Percentiles rank a stretch among this genome's conserved stretches.
Conservation (phyloP, 371 early-diverging fungal genomes). For the Apophysomyces sp. region DNA sequence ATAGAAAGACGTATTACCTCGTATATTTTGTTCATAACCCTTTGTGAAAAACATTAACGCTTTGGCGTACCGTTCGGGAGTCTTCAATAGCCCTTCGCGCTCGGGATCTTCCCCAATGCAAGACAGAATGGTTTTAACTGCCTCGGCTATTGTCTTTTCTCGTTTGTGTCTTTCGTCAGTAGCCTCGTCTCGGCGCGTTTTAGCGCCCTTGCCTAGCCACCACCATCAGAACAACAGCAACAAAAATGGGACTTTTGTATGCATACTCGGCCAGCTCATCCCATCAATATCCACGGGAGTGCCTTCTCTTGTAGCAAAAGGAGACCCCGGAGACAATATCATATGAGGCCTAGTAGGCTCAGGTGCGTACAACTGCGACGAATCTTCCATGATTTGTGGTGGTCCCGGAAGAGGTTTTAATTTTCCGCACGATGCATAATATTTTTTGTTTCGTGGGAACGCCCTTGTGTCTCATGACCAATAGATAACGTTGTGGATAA, state of each 20-base stretch:
- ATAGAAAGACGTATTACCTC: conserved; percentile 39
- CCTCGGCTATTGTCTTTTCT: conserved; percentile 72
- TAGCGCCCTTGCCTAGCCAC: conserved; percentile 60
- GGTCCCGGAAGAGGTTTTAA: neutral
- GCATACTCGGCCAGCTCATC: conserved; percentile 45
- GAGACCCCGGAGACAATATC: neutral
- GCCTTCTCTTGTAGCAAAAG: conserved; percentile 6
- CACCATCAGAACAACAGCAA: no score
- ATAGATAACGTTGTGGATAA: neutral
- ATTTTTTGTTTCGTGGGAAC: conserved; percentile 1
- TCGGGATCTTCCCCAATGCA: conserved; percentile 93
- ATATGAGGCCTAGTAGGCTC: neutral
- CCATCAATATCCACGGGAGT: conserved; percentile 35
- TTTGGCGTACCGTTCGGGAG: conserved; percentile 95
- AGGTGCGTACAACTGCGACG: neutral
- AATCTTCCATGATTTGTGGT: neutral
- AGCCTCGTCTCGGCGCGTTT: conserved; percentile 73
- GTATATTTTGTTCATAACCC: conserved; percentile 87
- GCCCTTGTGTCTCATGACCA: neutral
- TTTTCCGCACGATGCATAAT: neutral
- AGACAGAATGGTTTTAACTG: conserved; percentile 83
- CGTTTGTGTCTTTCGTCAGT: conserved; percentile 65
- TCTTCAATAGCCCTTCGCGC: conserved; percentile 91
- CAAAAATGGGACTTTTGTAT: neutral
- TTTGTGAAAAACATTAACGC: conserved; percentile 94